Evolutionary conservation across 2,329 filamentous ascomycete genomes (phyloP).

Genomic region (Rachicladosporium sp.): DNA sequence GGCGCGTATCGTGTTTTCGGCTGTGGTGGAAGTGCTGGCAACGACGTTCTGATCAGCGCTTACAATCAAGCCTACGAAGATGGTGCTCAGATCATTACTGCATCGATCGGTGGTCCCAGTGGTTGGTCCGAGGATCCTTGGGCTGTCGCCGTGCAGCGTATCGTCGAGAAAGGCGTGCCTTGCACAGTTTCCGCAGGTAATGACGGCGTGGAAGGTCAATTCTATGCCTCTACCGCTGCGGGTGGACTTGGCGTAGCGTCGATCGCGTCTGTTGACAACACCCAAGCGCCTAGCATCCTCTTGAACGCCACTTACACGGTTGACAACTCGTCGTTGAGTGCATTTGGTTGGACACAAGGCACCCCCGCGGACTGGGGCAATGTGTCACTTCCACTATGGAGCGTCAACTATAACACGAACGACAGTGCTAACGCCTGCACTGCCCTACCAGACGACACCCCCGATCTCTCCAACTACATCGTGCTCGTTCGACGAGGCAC

Average conservation of each 20-base stretch:
- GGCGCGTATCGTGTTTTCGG: conserved; percentile 48
- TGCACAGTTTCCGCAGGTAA: conserved; percentile 44
- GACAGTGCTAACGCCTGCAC: conserved; percentile 41
- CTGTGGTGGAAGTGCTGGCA: conserved; percentile 38
- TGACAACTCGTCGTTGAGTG: conserved; percentile 19
- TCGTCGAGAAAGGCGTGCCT: conserved; percentile 36
- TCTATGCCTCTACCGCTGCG: conserved; percentile 32
- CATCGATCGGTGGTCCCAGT: conserved; percentile 22
- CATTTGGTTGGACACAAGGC: conserved; percentile 25
- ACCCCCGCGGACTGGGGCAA: conserved; percentile 26
- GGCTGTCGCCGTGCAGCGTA: conserved; percentile 29
- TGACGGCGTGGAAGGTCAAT: conserved; percentile 36
- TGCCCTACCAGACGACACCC: conserved; percentile 40
- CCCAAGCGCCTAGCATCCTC: conserved; percentile 20
- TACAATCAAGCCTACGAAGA: conserved; percentile 49
- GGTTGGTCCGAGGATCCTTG: conserved; percentile 27
- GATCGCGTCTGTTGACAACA: conserved; percentile 33
- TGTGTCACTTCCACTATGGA: conserved; percentile 17
- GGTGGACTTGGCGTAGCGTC: conserved; percentile 32
- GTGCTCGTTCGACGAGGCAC: conserved; percentile 48
- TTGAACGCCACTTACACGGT: conserved; percentile 23
- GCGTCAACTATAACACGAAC: conserved; percentile 38
- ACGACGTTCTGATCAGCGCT: conserved; percentile 47
- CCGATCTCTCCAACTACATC: conserved; percentile 45
- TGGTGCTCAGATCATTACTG: conserved; percentile 26